Base-by-base conservation (phyloP, 148 eudicot genomes). In the Selenicereus undatus region DNA sequence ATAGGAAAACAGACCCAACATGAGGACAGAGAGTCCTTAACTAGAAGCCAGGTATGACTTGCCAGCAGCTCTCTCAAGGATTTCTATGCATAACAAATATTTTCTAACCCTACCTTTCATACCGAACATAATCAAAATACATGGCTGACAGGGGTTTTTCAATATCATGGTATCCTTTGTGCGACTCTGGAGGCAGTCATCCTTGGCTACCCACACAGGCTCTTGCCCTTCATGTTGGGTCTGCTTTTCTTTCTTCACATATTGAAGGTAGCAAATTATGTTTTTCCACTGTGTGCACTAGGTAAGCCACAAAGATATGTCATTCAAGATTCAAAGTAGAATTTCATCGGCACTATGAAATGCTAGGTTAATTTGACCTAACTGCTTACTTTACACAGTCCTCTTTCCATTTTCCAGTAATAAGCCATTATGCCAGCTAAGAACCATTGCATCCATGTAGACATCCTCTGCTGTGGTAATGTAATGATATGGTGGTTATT, bases 31-130 rank as follows among this genome's bases (percentile, higher is more conserved):
- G 83, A 81, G 78, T 65, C 50, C 22, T 16, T n/a, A 68, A 35
- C 54, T 30, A 79, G 79, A 74, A 81, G 83, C 83, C 83, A 75
- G 66, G 83, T 75, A 81, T 81, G 79, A 75, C 83, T 75, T 81
- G 83, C 83, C 83, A 75, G 0, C 43, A 75, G 54, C 71, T 72
- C 52, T 81, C 73, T 30, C 32, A 22, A 65, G 79, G 79, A 50
- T 65, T 27, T 74, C 71, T 39, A 73, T 24, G 8, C 58, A 51
- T 14, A 52, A 52, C 43, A 39, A 39, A 39, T 39, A 39, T 39
- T 39, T 39, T 39, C 43, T 39, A 39, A 39, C 43, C 43, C 43
- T 39, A 39, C 5, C 43, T 39, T 4, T 39, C 43, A 39, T 39
- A 32, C 32, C 32, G 32, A 32, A 32, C 32, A 32, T 32, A 32